phyloP scores from a whole-genome alignment of 2,329 filamentous ascomycete species.

The Zopfia rhizophila region DNA sequence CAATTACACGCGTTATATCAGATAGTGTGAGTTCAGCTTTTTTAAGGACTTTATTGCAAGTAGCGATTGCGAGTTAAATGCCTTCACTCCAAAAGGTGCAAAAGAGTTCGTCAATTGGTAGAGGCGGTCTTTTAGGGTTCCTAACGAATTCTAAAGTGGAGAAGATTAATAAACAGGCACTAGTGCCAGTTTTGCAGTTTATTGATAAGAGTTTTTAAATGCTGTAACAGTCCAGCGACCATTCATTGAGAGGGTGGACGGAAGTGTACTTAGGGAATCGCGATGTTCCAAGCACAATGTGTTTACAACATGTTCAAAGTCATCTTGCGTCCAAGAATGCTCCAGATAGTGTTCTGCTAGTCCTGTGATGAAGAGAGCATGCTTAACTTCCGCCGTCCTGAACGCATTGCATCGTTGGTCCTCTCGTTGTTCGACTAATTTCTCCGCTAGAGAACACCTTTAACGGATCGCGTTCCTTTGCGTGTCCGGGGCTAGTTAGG shows the following conservation, averaged over 20 bases:
- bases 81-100: slow-evolving; percentile 39
- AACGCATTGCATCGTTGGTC: no score
- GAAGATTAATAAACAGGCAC: slow-evolving; percentile 21
- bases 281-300: slow-evolving; percentile 23
- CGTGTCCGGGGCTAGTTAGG: no score
- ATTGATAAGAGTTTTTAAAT: slow-evolving; percentile 27
- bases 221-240: no score
- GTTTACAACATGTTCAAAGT: slow-evolving; percentile 21
- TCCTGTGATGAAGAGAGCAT: slow-evolving; percentile 29
- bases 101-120: slow-evolving; percentile 37
- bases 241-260: not conserved
- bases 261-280: not conserved
- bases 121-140: slow-evolving; percentile 23
- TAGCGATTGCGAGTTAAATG: slow-evolving; percentile 41
- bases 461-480: no score
- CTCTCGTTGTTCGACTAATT: no score
- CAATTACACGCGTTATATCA: slow-evolving; percentile 52
- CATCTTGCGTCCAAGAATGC: slow-evolving; percentile 21
- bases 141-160: slow-evolving; percentile 20
- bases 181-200: slow-evolving; percentile 27
- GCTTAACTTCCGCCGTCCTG: no score
- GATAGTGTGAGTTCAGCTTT: slow-evolving; percentile 34
- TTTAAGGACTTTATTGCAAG: slow-evolving; percentile 45
- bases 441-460: no score
- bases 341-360: slow-evolving; percentile 31